Evolutionary conservation across 2,329 filamentous ascomycete genomes (phyloP).

Genomic region (Verticillium albo-atrum): DNA sequence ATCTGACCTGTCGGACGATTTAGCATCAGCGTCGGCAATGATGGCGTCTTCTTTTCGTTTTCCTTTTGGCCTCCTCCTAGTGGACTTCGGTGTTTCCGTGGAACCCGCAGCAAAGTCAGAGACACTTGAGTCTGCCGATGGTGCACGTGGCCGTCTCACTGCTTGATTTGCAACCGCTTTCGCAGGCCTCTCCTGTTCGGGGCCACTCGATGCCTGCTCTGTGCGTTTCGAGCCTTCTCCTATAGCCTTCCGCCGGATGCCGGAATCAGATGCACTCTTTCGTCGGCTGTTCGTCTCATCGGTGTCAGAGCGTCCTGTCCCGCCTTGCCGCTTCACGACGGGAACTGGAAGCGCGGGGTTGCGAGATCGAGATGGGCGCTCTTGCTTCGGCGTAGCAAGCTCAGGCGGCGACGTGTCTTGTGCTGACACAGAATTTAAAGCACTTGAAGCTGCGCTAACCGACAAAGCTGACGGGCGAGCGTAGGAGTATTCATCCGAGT

Average conservation of each 20-base stretch:
- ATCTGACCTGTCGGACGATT: conserved; percentile 31
- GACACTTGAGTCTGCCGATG: conserved; percentile 1
- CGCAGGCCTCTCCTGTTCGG: conserved; percentile 3
- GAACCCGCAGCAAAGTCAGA: not conserved
- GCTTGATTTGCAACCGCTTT: not conserved
- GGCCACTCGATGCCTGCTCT: conserved; percentile 1
- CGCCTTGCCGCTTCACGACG: not conserved
- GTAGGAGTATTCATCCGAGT: conserved; percentile 34
- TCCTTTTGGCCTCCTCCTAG: conserved; percentile 6
- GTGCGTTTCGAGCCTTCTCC: not conserved
- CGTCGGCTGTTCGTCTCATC: conserved; percentile 2
- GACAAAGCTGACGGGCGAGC: conserved; percentile 42
- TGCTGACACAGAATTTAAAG: conserved; percentile 30
- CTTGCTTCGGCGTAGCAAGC: not conserved
- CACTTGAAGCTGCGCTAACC: conserved; percentile 52
- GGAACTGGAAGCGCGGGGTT: not conserved
- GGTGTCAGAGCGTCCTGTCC: not conserved
- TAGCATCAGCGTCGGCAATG: conserved; percentile 41
- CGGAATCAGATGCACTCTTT: conserved; percentile 4
- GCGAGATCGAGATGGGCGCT: not conserved
- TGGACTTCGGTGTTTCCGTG: not conserved
- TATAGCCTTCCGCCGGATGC: conserved; percentile 7
- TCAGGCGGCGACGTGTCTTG: not conserved
- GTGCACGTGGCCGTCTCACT: not conserved
- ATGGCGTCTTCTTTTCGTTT: conserved; percentile 27